Conservation (phyloP, 495 filamentous ascomycete genomes). For the Trichoderma gamsii region DNA sequence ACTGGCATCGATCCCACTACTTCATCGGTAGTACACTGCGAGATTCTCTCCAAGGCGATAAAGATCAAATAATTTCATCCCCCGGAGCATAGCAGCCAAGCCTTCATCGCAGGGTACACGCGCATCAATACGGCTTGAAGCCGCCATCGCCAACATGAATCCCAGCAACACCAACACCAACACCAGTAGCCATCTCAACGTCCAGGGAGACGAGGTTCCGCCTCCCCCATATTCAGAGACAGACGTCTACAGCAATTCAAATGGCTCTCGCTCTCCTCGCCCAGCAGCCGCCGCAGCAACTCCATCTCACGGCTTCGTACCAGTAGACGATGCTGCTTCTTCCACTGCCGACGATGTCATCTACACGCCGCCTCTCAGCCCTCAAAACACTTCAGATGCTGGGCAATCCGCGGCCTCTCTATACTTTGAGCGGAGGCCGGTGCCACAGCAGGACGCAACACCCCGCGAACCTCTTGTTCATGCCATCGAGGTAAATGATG, state of each 20-base stretch:
- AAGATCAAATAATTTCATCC: not conserved
- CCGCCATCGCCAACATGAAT: not conserved
- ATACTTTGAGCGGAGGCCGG: constrained; percentile 38
- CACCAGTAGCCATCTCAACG: constrained; percentile 20
- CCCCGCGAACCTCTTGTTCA: constrained; percentile 21
- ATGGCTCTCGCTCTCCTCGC: constrained; percentile 18
- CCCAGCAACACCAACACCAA: constrained; percentile 14
- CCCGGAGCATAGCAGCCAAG: not conserved
- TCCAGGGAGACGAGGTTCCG: constrained; percentile 28
- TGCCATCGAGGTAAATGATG: constrained; percentile 21
- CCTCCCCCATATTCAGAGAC: constrained; percentile 47
- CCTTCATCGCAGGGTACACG: not conserved
- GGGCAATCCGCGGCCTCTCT: constrained; percentile 23
- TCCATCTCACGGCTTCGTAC: constrained; percentile 21
- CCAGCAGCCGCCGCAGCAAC: not conserved
- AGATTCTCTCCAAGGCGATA: not conserved
- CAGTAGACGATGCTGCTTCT: constrained; percentile 21
- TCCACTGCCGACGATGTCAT: constrained; percentile 36
- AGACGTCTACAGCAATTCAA: constrained; percentile 39
- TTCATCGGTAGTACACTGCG: not conserved
- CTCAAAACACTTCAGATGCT: constrained; percentile 26
- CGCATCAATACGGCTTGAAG: not conserved
- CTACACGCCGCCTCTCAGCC: constrained; percentile 44
- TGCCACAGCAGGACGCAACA: constrained; percentile 13
- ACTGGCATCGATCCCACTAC: not conserved